Evolutionary conservation across 1,139 yeast species (phyloP).

Genomic region (Casaregolazyma lundiana): DNA sequence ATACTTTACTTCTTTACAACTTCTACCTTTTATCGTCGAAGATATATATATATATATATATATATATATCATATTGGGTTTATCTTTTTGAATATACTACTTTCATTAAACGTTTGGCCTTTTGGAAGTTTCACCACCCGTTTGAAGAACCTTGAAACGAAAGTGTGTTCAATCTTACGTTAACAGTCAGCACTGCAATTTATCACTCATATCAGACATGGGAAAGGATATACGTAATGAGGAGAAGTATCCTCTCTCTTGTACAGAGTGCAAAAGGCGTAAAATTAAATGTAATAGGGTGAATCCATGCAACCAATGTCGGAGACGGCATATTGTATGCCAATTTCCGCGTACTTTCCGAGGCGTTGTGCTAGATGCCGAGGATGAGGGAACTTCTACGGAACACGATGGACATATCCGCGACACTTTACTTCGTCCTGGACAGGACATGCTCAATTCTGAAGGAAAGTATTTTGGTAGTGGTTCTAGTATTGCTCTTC

Average conservation of each 20-base stretch:
- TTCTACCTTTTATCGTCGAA: not conserved
- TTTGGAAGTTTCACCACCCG: not conserved
- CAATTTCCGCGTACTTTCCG: constrained; percentile 8
- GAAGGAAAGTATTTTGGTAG: constrained; percentile 6
- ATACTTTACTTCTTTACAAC: not conserved
- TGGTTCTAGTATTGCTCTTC: constrained; percentile 6
- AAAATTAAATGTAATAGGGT: not conserved
- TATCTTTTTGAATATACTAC: not conserved
- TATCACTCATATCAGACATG: not conserved
- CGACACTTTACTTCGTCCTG: not conserved
- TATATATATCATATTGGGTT: not conserved
- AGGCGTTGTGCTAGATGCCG: constrained; percentile 1
- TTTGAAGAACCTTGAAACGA: too few relatives aligned
- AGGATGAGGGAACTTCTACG: not conserved
- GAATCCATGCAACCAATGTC: not conserved
- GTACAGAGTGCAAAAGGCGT: not conserved
- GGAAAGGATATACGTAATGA: not conserved
- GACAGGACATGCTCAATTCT: not conserved
- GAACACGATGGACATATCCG: not conserved
- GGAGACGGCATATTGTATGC: not conserved
- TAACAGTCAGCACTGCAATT: too few relatives aligned
- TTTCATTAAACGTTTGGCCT: not conserved
- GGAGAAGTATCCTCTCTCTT: not conserved
- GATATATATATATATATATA: not conserved
- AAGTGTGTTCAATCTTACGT: too few relatives aligned